These are phyloP conservation scores for Aspergillus sclerotiicarbonarius DNA, from an alignment of 495 filamentous ascomycete species.

Conservation along the genomic window DNA sequence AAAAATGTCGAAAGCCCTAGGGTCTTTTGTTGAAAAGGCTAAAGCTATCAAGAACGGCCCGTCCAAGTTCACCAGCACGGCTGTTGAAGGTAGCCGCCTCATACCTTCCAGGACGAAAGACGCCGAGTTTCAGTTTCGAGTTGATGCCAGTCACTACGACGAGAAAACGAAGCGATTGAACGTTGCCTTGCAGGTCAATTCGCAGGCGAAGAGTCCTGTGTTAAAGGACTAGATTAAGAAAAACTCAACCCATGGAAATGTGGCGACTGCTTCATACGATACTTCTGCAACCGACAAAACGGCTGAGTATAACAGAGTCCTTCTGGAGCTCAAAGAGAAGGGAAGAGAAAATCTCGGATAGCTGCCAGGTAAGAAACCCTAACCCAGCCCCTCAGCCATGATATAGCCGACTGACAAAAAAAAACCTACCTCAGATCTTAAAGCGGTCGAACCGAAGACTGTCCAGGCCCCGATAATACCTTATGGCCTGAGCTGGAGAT, in stretches of 20 bases:
- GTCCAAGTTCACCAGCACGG: conserved; percentile 13
- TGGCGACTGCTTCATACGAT: conserved; percentile 10
- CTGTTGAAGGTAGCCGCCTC: conserved; percentile 12
- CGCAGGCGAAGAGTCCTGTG: conserved; percentile 20
- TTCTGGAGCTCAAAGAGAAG: conserved; percentile 1
- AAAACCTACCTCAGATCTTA: too few species aligned
- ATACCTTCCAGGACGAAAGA: conserved; percentile 15
- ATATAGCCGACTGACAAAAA: too few species aligned
- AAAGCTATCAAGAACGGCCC: conserved; percentile 10
- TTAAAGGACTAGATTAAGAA: conserved; percentile 20
- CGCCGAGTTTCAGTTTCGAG: conserved; percentile 13
- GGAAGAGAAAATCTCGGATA: conserved; percentile 4
- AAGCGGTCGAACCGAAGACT: too few species aligned
- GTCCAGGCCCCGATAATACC: too few species aligned
- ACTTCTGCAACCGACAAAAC: conserved; percentile 11
- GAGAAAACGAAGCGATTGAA: conserved; percentile 13
- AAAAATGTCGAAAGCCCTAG: too few species aligned
- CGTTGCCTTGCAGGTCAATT: conserved; percentile 21
- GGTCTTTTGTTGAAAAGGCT: too few species aligned
- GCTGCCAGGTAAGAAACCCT: too few species aligned
- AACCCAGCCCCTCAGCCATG: too few species aligned
- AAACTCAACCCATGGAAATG: conserved; percentile 18
- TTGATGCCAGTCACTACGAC: conserved; percentile 20
- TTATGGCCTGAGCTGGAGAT: too few species aligned
- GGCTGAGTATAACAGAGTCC: neutral